A percentile compares a stretch with the other conserved stretches of the same genome.
Conservation (phyloP, 2,329 filamentous ascomycete species). For the Aspergillus ochraceus region DNA sequence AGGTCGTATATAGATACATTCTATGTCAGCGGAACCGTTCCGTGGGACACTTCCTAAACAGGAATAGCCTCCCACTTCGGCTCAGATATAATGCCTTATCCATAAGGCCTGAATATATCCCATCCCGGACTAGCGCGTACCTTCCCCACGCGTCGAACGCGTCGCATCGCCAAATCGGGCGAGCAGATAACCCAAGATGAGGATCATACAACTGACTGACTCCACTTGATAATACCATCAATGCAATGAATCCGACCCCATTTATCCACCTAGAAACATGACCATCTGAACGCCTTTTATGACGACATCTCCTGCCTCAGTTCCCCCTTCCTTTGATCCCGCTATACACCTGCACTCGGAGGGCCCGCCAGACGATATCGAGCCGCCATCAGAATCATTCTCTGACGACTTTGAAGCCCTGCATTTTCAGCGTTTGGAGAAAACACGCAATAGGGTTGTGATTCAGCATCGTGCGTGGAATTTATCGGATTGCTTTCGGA, state of each 20-base stretch:
- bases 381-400: slow-evolving; percentile 35
- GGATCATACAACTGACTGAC: neutral
- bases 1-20: too few relatives aligned
- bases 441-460: slow-evolving; percentile 38
- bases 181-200: neutral
- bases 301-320: slow-evolving; percentile 35
- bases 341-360: slow-evolving; percentile 52
- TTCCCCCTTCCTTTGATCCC: slow-evolving; percentile 53
- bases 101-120: neutral
- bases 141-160: slow-evolving; percentile 23
- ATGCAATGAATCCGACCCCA: neutral
- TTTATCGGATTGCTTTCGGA: slow-evolving; percentile 43
- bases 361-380: slow-evolving; percentile 17
- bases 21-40: neutral
- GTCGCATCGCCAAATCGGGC: slow-evolving; percentile 5
- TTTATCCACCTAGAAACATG: neutral
- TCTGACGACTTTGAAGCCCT: slow-evolving; percentile 44
- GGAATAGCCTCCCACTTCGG: neutral
- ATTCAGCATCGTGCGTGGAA: slow-evolving; percentile 47
- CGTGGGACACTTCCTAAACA: too few relatives aligned
- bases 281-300: slow-evolving; percentile 26
- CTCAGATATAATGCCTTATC: neutral
- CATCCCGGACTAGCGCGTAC: slow-evolving; percentile 28
- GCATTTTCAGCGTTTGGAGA: slow-evolving; percentile 32
- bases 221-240: neutral